A percentile compares a stretch with the other conserved stretches of the same genome.
phyloP scores from a whole-genome alignment of 768 basidiomycete species.

The Auriscalpium orientale region DNA sequence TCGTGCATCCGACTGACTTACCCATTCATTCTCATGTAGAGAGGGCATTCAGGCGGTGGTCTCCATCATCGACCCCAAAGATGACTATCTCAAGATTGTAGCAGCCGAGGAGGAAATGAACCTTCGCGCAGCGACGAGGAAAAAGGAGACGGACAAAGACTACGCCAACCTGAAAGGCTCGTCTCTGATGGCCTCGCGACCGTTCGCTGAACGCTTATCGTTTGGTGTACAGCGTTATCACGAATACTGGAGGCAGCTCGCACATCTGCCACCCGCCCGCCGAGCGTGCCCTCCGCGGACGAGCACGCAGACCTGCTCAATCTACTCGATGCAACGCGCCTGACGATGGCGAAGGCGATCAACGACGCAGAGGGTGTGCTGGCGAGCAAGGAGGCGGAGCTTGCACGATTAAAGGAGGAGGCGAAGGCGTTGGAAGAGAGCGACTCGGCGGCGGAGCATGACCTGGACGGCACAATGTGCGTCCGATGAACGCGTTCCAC shows the following conservation, averaged over 20 bases:
- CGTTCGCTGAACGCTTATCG: background rate
- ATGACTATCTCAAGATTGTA: conserved; percentile 71
- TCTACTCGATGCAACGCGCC: conserved; percentile 51
- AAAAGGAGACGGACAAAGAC: conserved; percentile 62
- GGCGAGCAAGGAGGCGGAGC: conserved; percentile 62
- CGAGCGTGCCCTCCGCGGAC: conserved; percentile 59
- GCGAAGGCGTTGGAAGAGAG: conserved; percentile 52
- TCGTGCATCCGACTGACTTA: too few species aligned
- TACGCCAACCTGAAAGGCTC: conserved; percentile 59
- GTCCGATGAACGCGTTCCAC: conserved; percentile 17
- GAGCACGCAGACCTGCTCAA: conserved; percentile 55
- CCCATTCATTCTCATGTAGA: conserved; percentile 25
- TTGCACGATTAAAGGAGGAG: conserved; percentile 60
- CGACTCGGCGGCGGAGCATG: conserved; percentile 69
- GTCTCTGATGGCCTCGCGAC: background rate
- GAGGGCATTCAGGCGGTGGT: conserved; percentile 65
- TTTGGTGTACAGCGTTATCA: conserved; percentile 42
- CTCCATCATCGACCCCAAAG: conserved; percentile 68
- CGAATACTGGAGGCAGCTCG: conserved; percentile 62
- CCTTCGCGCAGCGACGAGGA: conserved; percentile 45
- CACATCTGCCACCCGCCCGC: conserved; percentile 60
- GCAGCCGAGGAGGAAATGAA: conserved; percentile 66
- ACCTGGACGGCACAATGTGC: conserved; percentile 63
- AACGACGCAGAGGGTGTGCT: conserved; percentile 62
- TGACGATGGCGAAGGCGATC: conserved; percentile 68